A percentile compares a stretch with the other conserved stretches of the same genome.
These are phyloP conservation scores for Ascodesmis nigricans DNA, from an alignment of 495 filamentous ascomycete species.

Conservation along the genomic window DNA sequence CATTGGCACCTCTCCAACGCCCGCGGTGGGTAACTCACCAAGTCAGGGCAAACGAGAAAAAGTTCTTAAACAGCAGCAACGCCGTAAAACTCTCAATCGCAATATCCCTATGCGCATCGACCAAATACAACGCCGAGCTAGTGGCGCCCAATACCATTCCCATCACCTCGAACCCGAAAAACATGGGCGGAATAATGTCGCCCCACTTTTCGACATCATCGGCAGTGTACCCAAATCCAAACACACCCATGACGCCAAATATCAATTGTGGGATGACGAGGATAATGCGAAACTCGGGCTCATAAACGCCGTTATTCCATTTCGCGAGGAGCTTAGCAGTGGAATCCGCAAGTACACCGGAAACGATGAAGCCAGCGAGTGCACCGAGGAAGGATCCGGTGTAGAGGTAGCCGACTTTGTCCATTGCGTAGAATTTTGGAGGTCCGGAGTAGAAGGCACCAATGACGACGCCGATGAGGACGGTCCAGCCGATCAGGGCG, in stretches of 20 bases:
- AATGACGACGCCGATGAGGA: constrained; percentile 74
- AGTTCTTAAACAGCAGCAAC: constrained; percentile 78
- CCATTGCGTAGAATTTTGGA: constrained; percentile 24
- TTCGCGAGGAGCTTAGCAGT: constrained; percentile 46
- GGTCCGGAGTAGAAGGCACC: constrained; percentile 27
- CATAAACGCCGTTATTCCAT: constrained; percentile 58
- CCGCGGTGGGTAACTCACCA: no score
- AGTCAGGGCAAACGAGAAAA: constrained; percentile 73
- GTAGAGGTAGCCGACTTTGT: constrained; percentile 72
- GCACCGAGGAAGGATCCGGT: constrained; percentile 71
- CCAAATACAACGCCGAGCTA: constrained; percentile 68
- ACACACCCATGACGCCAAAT: constrained; percentile 57
- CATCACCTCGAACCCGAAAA: constrained; percentile 53
- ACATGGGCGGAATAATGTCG: constrained; percentile 53
- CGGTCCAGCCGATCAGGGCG: constrained; percentile 80
- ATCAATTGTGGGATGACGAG: constrained; percentile 63
- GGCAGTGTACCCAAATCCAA: constrained; percentile 54
- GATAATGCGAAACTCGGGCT: constrained; percentile 73
- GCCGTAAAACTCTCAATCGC: constrained; percentile 81
- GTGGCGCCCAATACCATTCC: constrained; percentile 87
- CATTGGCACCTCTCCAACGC: no score
- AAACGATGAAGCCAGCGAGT: constrained; percentile 49
- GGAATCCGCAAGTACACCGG: constrained; percentile 54
- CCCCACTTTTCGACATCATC: constrained; percentile 38
- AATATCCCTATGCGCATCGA: constrained; percentile 77